Evolutionary conservation across 2,329 filamentous ascomycete genomes (phyloP), one percentile per base, ranked within the genome.

Genomic region (Neopestalotiopsis clavispora): DNA sequence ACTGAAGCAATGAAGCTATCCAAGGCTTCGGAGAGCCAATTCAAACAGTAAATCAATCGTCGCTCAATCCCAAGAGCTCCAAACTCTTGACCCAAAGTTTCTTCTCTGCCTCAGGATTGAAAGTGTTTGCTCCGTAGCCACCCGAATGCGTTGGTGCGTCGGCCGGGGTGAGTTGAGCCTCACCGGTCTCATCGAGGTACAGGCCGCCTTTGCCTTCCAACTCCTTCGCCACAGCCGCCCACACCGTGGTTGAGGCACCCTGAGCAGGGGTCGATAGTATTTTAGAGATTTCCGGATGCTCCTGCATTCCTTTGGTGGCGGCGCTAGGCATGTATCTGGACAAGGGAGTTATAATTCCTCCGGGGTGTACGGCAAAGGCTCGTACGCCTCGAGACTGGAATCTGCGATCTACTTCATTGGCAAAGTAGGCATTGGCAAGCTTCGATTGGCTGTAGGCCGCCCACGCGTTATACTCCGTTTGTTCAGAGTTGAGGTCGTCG

Each of bases 401-500:
- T 17, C 4, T 17, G n/a, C 61, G 32, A 17, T 64, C 61, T 17
- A 64, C n/a, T 34, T 64, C 61, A 34, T 42, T 40, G 4, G 61
- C 30, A 17, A 64, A 32, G 14, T 28, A 45, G 30, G 87, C 80
- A 69, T 85, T 86, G 17, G 86, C 85, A 0, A 81, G 80, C 72
- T 89, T 89, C 64, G 80, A 78, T 71, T 86, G 82, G 0, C 78
- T 82, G 69, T 89, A 89, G 0, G 83, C 78, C 1, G 67, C 56
- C 68, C 75, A 78, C 0, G 78, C 78, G 2, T 80, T 60, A 69
- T 86, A 85, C 6, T 70, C 73, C 14, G 45, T 67, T 4, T 74
- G 71, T 28, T 78, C 73, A 52, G 81, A 80, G 69, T 82, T 79
- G 70, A 81, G 79, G 74, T 84, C 78, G 67, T 84, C 77, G 66